phyloP scores from a whole-genome alignment of 371 early-diverging fungal species.

The Mucor mucedo region DNA sequence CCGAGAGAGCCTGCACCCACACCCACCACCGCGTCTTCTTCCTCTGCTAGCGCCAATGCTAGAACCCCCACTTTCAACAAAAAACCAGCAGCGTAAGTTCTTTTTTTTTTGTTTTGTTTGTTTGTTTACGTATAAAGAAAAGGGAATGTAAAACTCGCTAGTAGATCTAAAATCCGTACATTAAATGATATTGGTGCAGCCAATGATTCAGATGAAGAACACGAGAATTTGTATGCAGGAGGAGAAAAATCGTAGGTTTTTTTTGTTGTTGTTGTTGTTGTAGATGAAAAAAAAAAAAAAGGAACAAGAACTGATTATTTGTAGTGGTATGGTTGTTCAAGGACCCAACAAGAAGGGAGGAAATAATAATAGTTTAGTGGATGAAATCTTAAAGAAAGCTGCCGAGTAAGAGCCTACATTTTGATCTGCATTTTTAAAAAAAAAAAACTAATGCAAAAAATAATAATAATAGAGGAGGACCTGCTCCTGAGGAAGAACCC shows the following conservation, averaged over 20 bases:
- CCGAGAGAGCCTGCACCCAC: conserved; percentile 6
- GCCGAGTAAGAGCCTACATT: conserved; percentile 60
- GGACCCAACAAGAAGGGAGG: conserved; percentile 63
- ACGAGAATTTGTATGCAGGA: conserved; percentile 81
- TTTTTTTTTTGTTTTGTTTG: too few relatives aligned
- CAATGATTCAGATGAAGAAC: conserved; percentile 67
- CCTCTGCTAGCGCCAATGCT: conserved; percentile 8
- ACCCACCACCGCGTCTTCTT: conserved; percentile 3
- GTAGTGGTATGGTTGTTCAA: conserved; percentile 72
- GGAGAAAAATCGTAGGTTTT: conserved; percentile 79
- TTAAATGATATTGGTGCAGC: conserved; percentile 62
- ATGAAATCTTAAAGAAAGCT: conserved; percentile 82
- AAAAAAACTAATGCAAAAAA: neutral
- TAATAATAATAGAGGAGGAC: conserved; percentile 53
- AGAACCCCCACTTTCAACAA: conserved; percentile 4
- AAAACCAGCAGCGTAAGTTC: conserved; percentile 17
- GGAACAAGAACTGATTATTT: neutral
- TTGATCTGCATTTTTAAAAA: neutral
- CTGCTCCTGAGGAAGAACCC: conserved; percentile 50
- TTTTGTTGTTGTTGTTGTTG: conserved; percentile 9
- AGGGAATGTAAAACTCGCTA: neutral
- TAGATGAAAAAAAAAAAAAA: neutral
- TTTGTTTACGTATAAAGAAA: neutral
- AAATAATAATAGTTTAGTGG: conserved; percentile 63
- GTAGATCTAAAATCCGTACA: conserved; percentile 63